Evolutionary conservation across 306 rosid species (phyloP).

Genomic region (Cucumis melo): DNA sequence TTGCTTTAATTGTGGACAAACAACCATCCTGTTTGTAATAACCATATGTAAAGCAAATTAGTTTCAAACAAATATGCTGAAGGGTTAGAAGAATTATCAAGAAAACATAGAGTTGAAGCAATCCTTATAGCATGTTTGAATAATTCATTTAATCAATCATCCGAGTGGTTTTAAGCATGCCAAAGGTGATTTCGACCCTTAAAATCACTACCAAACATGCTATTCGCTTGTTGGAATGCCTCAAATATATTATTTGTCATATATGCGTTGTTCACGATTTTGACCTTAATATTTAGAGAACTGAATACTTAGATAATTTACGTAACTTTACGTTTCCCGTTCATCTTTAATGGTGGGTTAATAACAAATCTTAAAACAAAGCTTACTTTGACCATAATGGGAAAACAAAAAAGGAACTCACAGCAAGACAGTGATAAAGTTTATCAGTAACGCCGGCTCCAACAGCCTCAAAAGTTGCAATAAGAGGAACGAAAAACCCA

Average conservation of each 20-base stretch:
- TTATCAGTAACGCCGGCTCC: conserved; percentile 30
- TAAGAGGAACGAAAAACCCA: conserved; percentile 59
- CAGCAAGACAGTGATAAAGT: conserved; percentile 46
- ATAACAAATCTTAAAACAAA: background rate
- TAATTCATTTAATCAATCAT: too few species aligned
- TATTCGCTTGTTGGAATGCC: too few species aligned
- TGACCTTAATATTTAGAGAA: too few species aligned
- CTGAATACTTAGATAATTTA: too few species aligned
- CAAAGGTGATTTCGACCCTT: background rate
- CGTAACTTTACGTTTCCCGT: too few species aligned
- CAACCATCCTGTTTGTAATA: conserved; percentile 45
- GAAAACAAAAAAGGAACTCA: conserved; percentile 21
- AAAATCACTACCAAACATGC: background rate
- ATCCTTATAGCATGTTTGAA: background rate
- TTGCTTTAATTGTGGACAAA: conserved; percentile 51
- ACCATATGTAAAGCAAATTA: background rate
- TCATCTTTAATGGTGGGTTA: too few species aligned
- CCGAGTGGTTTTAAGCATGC: too few species aligned
- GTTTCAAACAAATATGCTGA: background rate
- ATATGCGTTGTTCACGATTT: too few species aligned
- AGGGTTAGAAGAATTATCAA: background rate
- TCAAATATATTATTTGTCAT: too few species aligned
- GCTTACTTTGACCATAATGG: background rate
- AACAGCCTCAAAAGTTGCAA: conserved; percentile 70
- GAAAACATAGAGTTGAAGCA: background rate